Evolutionary conservation across 2,329 filamentous ascomycete genomes (phyloP).

Genomic region (Neurospora sp.): DNA sequence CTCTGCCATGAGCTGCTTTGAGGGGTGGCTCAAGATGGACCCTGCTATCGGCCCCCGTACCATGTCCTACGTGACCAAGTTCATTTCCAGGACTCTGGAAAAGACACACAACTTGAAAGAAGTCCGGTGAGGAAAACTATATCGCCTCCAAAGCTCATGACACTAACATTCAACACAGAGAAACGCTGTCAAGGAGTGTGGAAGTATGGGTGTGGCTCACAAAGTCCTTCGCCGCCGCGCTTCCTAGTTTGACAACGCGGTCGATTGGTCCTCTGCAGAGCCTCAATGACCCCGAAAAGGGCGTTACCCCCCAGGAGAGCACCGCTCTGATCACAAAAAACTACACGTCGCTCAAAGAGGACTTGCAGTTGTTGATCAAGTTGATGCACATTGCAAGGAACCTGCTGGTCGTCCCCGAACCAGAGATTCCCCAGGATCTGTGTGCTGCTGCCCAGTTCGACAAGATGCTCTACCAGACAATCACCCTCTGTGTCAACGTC

Average conservation of each 20-base stretch:
- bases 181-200: slow-evolving; percentile 51
- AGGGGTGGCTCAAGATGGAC: slow-evolving; percentile 48
- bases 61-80: slow-evolving; percentile 42
- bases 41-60: slow-evolving; percentile 48
- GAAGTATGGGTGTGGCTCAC: slow-evolving; percentile 57
- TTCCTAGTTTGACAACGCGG: slow-evolving; percentile 49
- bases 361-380: slow-evolving; percentile 54
- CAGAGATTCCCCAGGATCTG: slow-evolving; percentile 55
- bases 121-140: slow-evolving; percentile 37
- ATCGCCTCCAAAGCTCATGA: slow-evolving; percentile 1
- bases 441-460: slow-evolving; percentile 55
- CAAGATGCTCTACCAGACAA: slow-evolving; percentile 55
- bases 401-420: slow-evolving; percentile 52
- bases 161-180: slow-evolving; percentile 27
- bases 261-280: slow-evolving; percentile 47
- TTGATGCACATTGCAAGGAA: slow-evolving; percentile 58
- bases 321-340: slow-evolving; percentile 54
- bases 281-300: slow-evolving; percentile 43
- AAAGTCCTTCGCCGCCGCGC: slow-evolving; percentile 49
- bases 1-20: slow-evolving; percentile 49
- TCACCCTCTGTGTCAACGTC: slow-evolving; percentile 56
- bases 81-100: slow-evolving; percentile 51
- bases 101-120: slow-evolving; percentile 53
- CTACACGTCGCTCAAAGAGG: slow-evolving; percentile 49
- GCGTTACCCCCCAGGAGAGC: slow-evolving; percentile 51